Conservation (phyloP, 495 filamentous ascomycete genomes). For the Entonaema liquescens region DNA sequence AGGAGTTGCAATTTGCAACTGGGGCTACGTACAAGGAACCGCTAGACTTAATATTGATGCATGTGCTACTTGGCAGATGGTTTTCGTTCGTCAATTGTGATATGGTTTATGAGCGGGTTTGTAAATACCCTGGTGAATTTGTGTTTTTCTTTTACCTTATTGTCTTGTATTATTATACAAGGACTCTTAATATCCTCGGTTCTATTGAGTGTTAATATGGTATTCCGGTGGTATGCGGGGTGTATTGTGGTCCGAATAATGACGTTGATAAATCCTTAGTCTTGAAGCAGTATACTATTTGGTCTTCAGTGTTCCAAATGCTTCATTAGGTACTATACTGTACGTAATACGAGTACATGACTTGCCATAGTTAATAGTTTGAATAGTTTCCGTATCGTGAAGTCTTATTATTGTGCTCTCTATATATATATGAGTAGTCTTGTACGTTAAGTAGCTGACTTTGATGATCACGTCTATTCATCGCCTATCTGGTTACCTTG, state of each 20-base stretch:
- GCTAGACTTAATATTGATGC: conserved; percentile 50
- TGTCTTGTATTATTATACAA: neutral
- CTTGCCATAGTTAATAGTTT: neutral
- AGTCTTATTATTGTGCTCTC: neutral
- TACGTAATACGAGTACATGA: neutral
- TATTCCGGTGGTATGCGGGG: neutral
- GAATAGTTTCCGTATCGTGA: neutral
- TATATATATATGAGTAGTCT: no score
- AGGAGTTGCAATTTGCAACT: conserved; percentile 32
- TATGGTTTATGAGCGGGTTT: conserved; percentile 10
- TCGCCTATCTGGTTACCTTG: neutral
- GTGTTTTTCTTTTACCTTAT: neutral
- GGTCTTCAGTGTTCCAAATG: neutral
- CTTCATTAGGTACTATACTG: neutral
- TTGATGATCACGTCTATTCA: neutral
- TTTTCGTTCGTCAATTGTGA: conserved; percentile 15
- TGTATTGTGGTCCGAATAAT: neutral
- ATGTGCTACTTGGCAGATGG: conserved; percentile 38
- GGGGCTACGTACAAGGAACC: conserved; percentile 44
- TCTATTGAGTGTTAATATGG: neutral
- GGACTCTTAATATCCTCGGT: neutral
- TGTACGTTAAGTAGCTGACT: no score
- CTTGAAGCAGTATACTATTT: neutral
- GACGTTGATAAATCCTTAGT: neutral
- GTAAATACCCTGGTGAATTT: conserved; percentile 11